A percentile compares a stretch with the other conserved stretches of the same genome.
These are phyloP conservation scores for Cyclotella cryptica DNA, from an alignment of 108 stramenopile species.

Conservation along the genomic window DNA sequence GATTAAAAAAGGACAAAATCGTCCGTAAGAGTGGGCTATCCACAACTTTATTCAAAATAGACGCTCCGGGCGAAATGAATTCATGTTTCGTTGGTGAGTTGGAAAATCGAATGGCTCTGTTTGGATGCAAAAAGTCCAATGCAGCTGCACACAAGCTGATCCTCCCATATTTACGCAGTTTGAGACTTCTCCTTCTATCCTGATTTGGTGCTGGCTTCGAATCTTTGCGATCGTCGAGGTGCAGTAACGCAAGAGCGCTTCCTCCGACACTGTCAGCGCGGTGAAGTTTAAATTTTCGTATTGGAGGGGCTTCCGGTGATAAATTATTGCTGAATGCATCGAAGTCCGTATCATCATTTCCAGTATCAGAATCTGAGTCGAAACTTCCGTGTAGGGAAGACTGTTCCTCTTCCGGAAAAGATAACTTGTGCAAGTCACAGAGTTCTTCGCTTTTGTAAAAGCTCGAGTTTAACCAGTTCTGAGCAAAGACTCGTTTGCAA, in stretches of 20 bases:
- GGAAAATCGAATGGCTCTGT: conserved; percentile 26
- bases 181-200: conserved; percentile 28
- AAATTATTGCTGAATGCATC: background rate
- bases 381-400: conserved; percentile 24
- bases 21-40: conserved; percentile 22
- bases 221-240: conserved; percentile 39
- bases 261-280: conserved; percentile 49
- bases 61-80: background rate
- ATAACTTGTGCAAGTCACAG: conserved; percentile 28
- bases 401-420: conserved; percentile 29
- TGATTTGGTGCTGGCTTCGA: background rate
- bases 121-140: conserved; percentile 30
- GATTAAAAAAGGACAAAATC: conserved; percentile 72
- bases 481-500: conserved; percentile 55
- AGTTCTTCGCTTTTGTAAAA: conserved; percentile 33
- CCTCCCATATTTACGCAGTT: conserved; percentile 47
- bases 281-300: conserved; percentile 14
- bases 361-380: conserved; percentile 5
- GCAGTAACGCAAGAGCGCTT: conserved; percentile 46
- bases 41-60: conserved; percentile 8
- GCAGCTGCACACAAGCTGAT: conserved; percentile 51
- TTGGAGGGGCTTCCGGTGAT: background rate
- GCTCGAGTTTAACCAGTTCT: conserved; percentile 46
- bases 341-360: conserved; percentile 1
- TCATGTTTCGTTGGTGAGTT: conserved; percentile 33